phyloP scores from a whole-genome alignment of 768 basidiomycete genomes.

The Sporobolomyces pararoseus region DNA sequence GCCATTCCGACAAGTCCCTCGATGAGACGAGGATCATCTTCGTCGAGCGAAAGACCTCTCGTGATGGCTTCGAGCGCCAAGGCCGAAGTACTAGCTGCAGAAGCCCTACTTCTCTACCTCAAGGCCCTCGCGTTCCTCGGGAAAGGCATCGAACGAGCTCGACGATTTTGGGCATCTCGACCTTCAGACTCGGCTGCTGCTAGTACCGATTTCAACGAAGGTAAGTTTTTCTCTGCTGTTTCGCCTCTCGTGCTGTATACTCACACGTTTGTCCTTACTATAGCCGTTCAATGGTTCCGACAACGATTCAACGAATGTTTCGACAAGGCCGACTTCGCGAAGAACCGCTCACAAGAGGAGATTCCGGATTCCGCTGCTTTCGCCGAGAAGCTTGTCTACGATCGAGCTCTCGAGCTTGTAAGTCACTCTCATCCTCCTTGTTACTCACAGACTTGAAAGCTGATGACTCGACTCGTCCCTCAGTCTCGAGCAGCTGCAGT shows the following conservation, averaged over 20 bases:
- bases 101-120: conserved; percentile 83
- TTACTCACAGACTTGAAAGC: not conserved
- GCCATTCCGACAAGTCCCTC: conserved; percentile 36
- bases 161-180: conserved; percentile 65
- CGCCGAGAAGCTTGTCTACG: conserved; percentile 87
- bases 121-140: conserved; percentile 87
- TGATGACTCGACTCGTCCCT: not conserved
- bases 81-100: conserved; percentile 48
- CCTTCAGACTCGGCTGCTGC: conserved; percentile 63
- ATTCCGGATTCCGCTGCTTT: conserved; percentile 77
- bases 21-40: conserved; percentile 46
- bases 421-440: conserved; percentile 48
- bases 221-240: conserved; percentile 58
- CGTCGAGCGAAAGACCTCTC: conserved; percentile 41
- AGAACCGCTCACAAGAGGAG: conserved; percentile 55
- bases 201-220: conserved; percentile 61
- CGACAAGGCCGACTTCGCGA: conserved; percentile 69
- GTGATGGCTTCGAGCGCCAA: conserved; percentile 27
- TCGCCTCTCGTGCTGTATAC: too few relatives aligned
- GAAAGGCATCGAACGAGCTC: conserved; percentile 79
- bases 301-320: conserved; percentile 90
- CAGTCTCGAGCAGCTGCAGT: conserved; percentile 90
- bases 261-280: too few relatives aligned
- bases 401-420: conserved; percentile 80
- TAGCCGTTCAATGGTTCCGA: conserved; percentile 73